These are phyloP conservation scores for Botrytis sinoallii DNA, from an alignment of 2,329 filamentous ascomycete species.

Conservation along the genomic window DNA sequence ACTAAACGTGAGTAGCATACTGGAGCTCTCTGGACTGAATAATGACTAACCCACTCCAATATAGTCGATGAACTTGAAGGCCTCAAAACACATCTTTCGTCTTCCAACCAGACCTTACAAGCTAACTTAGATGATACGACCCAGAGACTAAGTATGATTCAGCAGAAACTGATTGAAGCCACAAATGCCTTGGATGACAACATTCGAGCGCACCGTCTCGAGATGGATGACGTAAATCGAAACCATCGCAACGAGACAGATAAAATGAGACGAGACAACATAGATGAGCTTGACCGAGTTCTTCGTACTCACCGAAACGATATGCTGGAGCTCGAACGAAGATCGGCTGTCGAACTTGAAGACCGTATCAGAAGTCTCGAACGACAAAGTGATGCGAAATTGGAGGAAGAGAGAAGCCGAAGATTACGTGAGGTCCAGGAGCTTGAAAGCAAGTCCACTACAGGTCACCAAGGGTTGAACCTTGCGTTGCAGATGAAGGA, in stretches of 20 bases:
- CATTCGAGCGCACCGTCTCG: constrained; percentile 47
- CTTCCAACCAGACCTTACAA: constrained; percentile 53
- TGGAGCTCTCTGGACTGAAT: background rate
- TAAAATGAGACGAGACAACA: constrained; percentile 48
- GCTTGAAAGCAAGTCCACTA: constrained; percentile 50
- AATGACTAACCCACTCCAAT: constrained; percentile 19
- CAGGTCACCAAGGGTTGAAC: constrained; percentile 43
- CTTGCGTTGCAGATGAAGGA: constrained; percentile 45
- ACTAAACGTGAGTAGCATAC: constrained; percentile 44
- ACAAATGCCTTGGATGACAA: constrained; percentile 51
- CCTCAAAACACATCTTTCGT: constrained; percentile 34
- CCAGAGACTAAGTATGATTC: constrained; percentile 35
- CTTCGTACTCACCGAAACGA: constrained; percentile 65
- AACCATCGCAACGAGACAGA: constrained; percentile 56
- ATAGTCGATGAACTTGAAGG: constrained; percentile 49
- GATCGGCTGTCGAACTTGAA: constrained; percentile 49
- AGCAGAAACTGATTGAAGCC: constrained; percentile 46
- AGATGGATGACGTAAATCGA: constrained; percentile 53
- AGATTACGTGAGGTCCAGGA: constrained; percentile 63
- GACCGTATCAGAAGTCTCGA: constrained; percentile 36
- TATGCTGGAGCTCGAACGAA: constrained; percentile 60
- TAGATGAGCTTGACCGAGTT: constrained; percentile 55
- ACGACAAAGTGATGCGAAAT: constrained; percentile 43
- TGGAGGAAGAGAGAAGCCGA: constrained; percentile 61
- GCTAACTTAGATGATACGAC: constrained; percentile 65